These are phyloP conservation scores for Populus hybrid DNA, from an alignment of 441 rosid species.

Conservation along the genomic window DNA sequence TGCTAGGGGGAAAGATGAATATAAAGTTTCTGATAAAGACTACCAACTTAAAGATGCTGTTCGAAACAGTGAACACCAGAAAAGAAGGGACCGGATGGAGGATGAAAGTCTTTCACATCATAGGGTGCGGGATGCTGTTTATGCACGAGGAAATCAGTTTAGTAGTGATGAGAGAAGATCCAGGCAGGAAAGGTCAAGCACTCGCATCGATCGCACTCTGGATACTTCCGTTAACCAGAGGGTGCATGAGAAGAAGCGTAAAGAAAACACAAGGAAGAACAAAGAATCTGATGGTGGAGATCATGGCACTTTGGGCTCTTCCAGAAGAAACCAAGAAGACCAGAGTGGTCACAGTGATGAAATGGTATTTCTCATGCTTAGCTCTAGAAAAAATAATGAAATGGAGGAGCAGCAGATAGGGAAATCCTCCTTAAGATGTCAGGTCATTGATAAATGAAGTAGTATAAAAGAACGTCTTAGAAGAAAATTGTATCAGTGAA, in stretches of 20 bases:
- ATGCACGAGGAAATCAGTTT: constrained; percentile 49
- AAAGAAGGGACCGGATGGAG: constrained; percentile 66
- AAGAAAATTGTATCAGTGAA: background rate
- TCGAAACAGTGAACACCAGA: constrained; percentile 63
- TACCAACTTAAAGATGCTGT: constrained; percentile 54
- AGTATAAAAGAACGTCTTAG: background rate
- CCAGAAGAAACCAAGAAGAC: constrained; percentile 71
- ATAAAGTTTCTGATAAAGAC: constrained; percentile 67
- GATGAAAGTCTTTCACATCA: constrained; percentile 61
- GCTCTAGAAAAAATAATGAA: background rate
- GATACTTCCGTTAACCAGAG: constrained; percentile 58
- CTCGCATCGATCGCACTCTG: constrained; percentile 49
- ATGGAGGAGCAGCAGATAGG: background rate
- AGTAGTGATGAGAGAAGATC: constrained; percentile 61
- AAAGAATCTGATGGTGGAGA: constrained; percentile 71
- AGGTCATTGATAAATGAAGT: constrained; percentile 1
- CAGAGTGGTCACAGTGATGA: constrained; percentile 56
- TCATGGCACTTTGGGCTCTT: constrained; percentile 33
- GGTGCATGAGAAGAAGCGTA: constrained; percentile 63
- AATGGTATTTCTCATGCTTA: constrained; percentile 58
- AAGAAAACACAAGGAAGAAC: constrained; percentile 57
- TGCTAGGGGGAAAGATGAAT: constrained; percentile 58
- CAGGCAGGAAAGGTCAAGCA: constrained; percentile 64
- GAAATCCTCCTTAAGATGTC: background rate
- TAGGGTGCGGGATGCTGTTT: constrained; percentile 59